Base-by-base conservation (phyloP, 352 stramenopile species). In the Phytophthora pini region DNA sequence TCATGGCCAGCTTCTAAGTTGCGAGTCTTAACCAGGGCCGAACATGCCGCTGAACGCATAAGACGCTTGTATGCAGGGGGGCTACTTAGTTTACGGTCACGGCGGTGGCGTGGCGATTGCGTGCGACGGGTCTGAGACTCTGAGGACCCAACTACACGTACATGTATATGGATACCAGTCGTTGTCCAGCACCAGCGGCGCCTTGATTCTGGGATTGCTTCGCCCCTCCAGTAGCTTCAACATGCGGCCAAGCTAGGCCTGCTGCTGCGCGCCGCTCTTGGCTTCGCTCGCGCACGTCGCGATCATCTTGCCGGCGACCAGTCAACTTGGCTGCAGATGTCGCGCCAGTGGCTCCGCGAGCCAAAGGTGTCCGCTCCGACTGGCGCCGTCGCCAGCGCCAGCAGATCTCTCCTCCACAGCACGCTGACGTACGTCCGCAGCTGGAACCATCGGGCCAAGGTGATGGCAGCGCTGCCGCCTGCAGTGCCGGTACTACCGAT, bases 341-440 rank as follows among this genome's bases (percentile, higher is more conserved):
- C 41, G 17, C 29, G 3, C 39, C 50, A 7, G 12, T 11, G 47
- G 29, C 31, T 36, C 8, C 41, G 15, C 4, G 24, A 17, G 29
- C 29, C 29, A 34, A 36, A 36, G 31, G 31, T 41, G 20, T 20
- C 26, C 36, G n/a, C 40, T 34, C 40, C 50, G 51, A 58, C 51
- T 58, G 50, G 31, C 31, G 9, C 31, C 31, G 31, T 5, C 31
- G 31, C 31, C 27, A 31, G 27, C 27, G 29, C 29, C n/a, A 51
- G 27, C 56, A 64, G 56, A 63, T 63, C 45, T 40, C 45, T 27
- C n/a, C 27, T 34, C 26, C 36, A 20, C 49, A 55, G 29, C 50
- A 17, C 32, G 51, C 50, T 67, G 59, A 52, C 60, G 52, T 55
- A 56, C 27, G 44, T 34, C 58, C 34, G 51, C 60, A 68, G 51